These are phyloP conservation scores for Fusarium solani-melongenae DNA, from an alignment of 2,329 filamentous ascomycete species.

Conservation along the genomic window DNA sequence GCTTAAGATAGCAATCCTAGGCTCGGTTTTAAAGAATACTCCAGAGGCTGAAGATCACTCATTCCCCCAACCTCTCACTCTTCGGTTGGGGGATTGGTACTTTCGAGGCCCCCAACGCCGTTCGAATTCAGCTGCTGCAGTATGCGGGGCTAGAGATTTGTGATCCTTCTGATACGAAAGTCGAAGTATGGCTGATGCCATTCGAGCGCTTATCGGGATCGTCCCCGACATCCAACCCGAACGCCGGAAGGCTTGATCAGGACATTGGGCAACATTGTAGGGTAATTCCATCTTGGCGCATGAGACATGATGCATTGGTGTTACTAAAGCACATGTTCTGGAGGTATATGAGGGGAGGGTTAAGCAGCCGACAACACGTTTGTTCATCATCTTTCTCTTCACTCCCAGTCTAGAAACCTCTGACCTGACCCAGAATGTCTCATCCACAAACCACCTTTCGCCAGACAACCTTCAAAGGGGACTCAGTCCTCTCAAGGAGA, in stretches of 20 bases:
- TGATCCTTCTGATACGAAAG: not conserved
- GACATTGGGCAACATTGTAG: not conserved
- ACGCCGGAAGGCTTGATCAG: not conserved
- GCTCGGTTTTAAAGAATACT: not conserved
- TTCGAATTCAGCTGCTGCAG: not conserved
- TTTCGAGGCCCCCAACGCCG: not conserved
- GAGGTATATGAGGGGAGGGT: not conserved
- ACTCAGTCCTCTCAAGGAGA: conserved; percentile 49
- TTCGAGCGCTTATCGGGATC: conserved; percentile 9
- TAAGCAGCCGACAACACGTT: not conserved
- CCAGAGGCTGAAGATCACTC: not conserved
- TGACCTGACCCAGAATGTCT: conserved; percentile 31
- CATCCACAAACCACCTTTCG: conserved; percentile 51
- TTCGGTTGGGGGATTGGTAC: not conserved
- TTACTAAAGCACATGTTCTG: not conserved
- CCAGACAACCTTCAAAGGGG: conserved; percentile 50
- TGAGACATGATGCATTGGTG: not conserved
- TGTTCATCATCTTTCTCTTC: not conserved
- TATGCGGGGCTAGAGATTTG: not conserved
- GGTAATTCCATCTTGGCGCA: not conserved
- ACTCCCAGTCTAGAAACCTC: not conserved
- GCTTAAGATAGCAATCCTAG: not conserved
- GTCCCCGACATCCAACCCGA: not conserved
- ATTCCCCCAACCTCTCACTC: not conserved
- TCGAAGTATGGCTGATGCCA: not conserved